Percentiles rank a stretch among this genome's conserved stretches.
Conservation (phyloP, 768 basidiomycete species). For the Pleurotus eryngii region DNA sequence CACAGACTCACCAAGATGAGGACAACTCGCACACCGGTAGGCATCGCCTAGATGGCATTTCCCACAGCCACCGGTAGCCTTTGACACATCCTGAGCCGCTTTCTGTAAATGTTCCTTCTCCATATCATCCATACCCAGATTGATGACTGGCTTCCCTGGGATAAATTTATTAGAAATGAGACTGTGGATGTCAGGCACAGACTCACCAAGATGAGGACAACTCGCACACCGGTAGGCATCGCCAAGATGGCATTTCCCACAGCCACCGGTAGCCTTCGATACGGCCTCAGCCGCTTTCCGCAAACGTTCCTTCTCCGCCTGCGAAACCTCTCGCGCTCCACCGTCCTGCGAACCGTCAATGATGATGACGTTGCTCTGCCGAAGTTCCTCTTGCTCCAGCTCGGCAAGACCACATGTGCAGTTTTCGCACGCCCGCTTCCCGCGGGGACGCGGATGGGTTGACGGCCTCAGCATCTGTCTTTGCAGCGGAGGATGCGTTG, state of each 20-base stretch:
- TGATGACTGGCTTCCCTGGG: constrained; percentile 93
- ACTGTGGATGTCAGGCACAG: constrained; percentile 2
- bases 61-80: constrained; percentile 95
- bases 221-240: constrained; percentile 96
- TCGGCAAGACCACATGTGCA: constrained; percentile 97
- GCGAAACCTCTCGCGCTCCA: constrained; percentile 51
- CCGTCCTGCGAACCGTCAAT: constrained; percentile 64
- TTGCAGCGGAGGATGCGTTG: constrained; percentile 61
- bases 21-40: constrained; percentile 94
- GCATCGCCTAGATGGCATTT: constrained; percentile 98
- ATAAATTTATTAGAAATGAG: constrained; percentile 10
- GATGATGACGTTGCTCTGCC: constrained; percentile 55
- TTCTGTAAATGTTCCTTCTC: constrained; percentile 65
- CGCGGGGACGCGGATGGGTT: constrained; percentile 47
- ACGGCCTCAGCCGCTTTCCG: constrained; percentile 64
- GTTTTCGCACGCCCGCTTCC: constrained; percentile 92
- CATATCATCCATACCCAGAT: constrained; percentile 86
- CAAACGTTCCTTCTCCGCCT: constrained; percentile 63
- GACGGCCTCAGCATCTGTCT: constrained; percentile 75
- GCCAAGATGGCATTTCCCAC: constrained; percentile 95
- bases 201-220: constrained; percentile 93
- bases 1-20: constrained; percentile 79
- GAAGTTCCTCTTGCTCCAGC: constrained; percentile 80
- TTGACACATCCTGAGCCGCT: constrained; percentile 70
- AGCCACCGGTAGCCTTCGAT: constrained; percentile 91